Evolutionary conservation across 2,329 filamentous ascomycete species (phyloP).

Genomic region (Epichloe bromicola): DNA sequence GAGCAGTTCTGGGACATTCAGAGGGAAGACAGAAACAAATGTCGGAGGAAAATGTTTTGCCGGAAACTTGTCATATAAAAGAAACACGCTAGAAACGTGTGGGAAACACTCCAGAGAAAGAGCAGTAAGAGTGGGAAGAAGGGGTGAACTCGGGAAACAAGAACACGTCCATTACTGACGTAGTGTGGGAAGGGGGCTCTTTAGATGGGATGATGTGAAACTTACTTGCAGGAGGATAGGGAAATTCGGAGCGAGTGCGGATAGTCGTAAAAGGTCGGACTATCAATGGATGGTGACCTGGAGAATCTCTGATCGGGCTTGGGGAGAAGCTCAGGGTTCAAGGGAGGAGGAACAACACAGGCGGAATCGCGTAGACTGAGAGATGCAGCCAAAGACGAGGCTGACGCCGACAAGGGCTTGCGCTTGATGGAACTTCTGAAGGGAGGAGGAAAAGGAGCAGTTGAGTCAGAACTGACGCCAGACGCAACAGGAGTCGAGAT

Average conservation of each 20-base stretch:
- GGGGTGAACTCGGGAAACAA: not conserved
- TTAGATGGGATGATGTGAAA: slow-evolving; percentile 1
- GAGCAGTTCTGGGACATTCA: not conserved
- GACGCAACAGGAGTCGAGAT: slow-evolving; percentile 1
- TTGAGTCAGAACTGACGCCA: slow-evolving; percentile 2
- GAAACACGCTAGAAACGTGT: not conserved
- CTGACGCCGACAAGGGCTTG: slow-evolving; percentile 46
- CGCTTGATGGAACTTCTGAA: slow-evolving; percentile 34
- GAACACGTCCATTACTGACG: not conserved
- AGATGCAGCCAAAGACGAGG: slow-evolving; percentile 35
- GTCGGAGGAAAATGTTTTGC: not conserved
- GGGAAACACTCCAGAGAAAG: not conserved
- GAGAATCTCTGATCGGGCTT: slow-evolving; percentile 40
- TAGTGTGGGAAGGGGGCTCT: not conserved
- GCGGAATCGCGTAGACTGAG: slow-evolving; percentile 10
- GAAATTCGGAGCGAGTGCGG: slow-evolving; percentile 18
- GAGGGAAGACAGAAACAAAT: not conserved
- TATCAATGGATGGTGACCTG: slow-evolving; percentile 44
- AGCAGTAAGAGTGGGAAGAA: not conserved
- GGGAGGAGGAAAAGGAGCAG: slow-evolving; percentile 7
- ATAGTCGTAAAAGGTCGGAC: slow-evolving; percentile 50
- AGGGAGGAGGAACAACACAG: slow-evolving; percentile 9
- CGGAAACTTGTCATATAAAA: not conserved
- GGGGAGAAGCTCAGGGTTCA: slow-evolving; percentile 24
- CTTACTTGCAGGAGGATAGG: slow-evolving; percentile 15